These are phyloP conservation scores for Pneumocystis carinii DNA, from an alignment of 1,139 yeast genomes.

Conservation along the genomic window DNA sequence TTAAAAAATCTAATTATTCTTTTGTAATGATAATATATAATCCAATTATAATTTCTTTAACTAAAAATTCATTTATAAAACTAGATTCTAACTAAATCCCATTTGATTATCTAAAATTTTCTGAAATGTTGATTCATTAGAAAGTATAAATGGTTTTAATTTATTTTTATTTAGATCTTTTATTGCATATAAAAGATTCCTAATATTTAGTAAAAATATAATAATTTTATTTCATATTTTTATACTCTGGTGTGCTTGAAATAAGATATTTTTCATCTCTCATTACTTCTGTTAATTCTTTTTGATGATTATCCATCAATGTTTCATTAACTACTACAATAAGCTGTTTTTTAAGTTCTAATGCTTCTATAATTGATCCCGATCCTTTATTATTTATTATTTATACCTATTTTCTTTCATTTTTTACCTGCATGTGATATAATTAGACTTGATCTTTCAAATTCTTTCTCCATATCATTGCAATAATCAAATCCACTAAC, in stretches of 20 bases:
- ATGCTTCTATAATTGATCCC: slow-evolving; percentile 72
- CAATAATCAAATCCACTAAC: slow-evolving; percentile 23
- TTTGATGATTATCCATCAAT: slow-evolving; percentile 79
- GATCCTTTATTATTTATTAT: slow-evolving; percentile 31
- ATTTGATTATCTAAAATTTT: not conserved
- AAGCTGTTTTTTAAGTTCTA: slow-evolving; percentile 32
- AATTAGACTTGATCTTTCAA: slow-evolving; percentile 39
- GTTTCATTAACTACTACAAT: slow-evolving; percentile 58
- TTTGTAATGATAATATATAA: too few species aligned
- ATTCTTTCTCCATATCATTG: slow-evolving; percentile 31
- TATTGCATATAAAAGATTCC: not conserved
- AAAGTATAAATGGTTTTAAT: not conserved
- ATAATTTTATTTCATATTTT: not conserved
- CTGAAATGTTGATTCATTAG: not conserved
- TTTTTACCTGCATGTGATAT: slow-evolving; percentile 62
- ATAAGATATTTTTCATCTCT: slow-evolving; percentile 26
- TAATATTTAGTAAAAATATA: not conserved
- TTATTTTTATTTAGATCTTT: not conserved
- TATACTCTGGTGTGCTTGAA: slow-evolving; percentile 9
- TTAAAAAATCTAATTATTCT: too few species aligned
- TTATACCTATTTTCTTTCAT: not conserved
- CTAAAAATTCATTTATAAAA: too few species aligned
- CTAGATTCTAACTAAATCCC: not conserved
- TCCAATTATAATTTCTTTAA: too few species aligned
- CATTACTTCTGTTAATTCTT: slow-evolving; percentile 55